A percentile compares a stretch with the other conserved stretches of the same genome.
Conservation (phyloP, 495 filamentous ascomycete species). For the Aspergillus sclerotiicarbonarius region DNA sequence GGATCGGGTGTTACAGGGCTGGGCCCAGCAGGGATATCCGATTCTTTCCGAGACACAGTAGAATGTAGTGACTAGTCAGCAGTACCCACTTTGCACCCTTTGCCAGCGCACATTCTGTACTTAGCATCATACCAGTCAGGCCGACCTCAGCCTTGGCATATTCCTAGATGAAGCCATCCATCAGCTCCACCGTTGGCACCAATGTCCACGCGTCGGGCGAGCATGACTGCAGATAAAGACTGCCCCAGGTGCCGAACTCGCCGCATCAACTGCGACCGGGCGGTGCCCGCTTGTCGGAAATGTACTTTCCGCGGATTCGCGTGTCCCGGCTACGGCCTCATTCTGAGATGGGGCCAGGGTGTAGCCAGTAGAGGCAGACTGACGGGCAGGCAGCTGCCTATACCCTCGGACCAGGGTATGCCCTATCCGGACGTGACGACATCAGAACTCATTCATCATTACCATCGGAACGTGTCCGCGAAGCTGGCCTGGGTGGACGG, state of each 20-base stretch:
- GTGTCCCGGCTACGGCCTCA: constrained; percentile 47
- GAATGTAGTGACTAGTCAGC: neutral
- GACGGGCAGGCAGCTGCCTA: constrained; percentile 10
- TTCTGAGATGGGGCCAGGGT: constrained; percentile 36
- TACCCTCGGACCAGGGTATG: too few relatives aligned
- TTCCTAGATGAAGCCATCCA: too few relatives aligned
- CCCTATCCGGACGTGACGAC: neutral
- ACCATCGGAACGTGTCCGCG: constrained; percentile 21
- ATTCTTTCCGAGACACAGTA: neutral
- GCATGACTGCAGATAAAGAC: constrained; percentile 9
- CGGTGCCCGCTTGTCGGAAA: constrained; percentile 23
- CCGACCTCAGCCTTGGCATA: too few relatives aligned
- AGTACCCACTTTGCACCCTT: too few relatives aligned
- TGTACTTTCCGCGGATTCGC: constrained; percentile 36
- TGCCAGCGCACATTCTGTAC: too few relatives aligned
- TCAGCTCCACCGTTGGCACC: too few relatives aligned
- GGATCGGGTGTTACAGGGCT: constrained; percentile 10
- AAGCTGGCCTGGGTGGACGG: constrained; percentile 28
- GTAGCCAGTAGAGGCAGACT: constrained; percentile 39
- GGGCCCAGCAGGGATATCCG: constrained; percentile 20
- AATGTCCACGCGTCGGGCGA: too few relatives aligned
- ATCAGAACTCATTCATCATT: constrained; percentile 20
- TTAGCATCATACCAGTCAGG: too few relatives aligned
- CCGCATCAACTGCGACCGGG: constrained; percentile 51
- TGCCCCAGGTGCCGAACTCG: constrained; percentile 49